Evolutionary conservation across 768 basidiomycete genomes (phyloP).

Genomic region (Termitomyces sp.): DNA sequence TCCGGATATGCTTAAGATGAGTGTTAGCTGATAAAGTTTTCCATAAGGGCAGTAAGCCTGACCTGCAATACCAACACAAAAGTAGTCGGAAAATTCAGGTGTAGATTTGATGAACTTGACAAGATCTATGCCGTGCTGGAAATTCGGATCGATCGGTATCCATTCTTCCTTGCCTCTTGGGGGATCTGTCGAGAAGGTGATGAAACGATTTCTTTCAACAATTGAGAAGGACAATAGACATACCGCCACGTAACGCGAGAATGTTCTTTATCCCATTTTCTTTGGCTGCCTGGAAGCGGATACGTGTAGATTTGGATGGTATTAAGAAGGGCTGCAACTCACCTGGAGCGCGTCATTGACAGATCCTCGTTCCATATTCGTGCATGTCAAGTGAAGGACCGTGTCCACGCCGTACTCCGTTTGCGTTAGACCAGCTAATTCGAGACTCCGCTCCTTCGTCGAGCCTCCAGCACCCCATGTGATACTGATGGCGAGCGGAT

Average conservation of each 20-base stretch:
- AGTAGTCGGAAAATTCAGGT: constrained; percentile 75
- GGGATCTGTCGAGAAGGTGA: constrained; percentile 56
- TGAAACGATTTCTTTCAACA: background rate
- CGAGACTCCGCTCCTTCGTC: constrained; percentile 83
- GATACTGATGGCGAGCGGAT: constrained; percentile 83
- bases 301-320: constrained; percentile 7
- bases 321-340: constrained; percentile 16
- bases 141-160: constrained; percentile 80
- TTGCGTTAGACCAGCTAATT: constrained; percentile 79
- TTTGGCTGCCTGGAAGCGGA: constrained; percentile 60
- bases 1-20: constrained; percentile 78
- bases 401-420: constrained; percentile 76
- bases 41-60: constrained; percentile 4
- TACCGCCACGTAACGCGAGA: constrained; percentile 89
- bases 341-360: constrained; percentile 87
- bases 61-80: constrained; percentile 97
- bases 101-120: constrained; percentile 82
- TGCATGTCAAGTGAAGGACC: constrained; percentile 93
- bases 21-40: background rate
- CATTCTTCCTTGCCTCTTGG: constrained; percentile 93
- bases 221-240: constrained; percentile 12
- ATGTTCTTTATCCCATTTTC: constrained; percentile 82
- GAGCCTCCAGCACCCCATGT: constrained; percentile 98
- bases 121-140: constrained; percentile 85
- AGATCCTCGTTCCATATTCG: constrained; percentile 89